Evolutionary conservation across 1,139 yeast genomes (phyloP), one percentile per base, ranked within the genome.

Genomic region (Eremothecium gossypii): DNA sequence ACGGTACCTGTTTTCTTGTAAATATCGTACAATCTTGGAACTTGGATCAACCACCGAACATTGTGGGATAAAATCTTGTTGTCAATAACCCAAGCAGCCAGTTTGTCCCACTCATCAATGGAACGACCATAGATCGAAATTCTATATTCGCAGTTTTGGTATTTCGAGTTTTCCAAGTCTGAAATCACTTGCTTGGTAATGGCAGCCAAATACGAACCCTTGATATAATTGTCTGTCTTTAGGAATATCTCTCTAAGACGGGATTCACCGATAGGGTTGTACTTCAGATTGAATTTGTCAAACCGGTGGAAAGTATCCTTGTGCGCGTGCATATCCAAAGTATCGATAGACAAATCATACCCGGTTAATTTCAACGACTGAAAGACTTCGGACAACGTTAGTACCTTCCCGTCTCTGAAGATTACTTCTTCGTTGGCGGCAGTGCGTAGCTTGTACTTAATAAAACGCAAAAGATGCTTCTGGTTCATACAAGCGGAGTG

Each of bases 401-500:
- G 73, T n/a, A 86, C 76, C 58, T 85, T 79, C 14, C 93, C 94
- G 66, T 93, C 98, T 69, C 98, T 82, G 66, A 76, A 82, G 42
- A 93, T 91, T 12, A 93, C 99, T 49, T 83, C 79, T 61, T 91
- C 96, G 53, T 85, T 75, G 1, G 95, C 91, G 58, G 67, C 74
- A 64, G 83, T 77, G 60, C 81, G 77, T 63, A 82, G 74, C 66
- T 91, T 91, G 62, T 87, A 85, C 65, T 93, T 93, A 64, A 93
- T 93, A 63, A 85, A 93, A 55, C 98, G 80, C 52, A 93, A 70
- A 57, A 93, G 70, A 66, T 93, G 98, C 65, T 93, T 93, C 64
- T 93, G 98, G 59, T 93, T 93, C 98, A 91, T 91, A 63, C 96
- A 89, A 7, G 99, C 99, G 10, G 96, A 84, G 63, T 93, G 98